Evolutionary conservation across 1,139 yeast genomes (phyloP).

Genomic region (Candida sp.): DNA sequence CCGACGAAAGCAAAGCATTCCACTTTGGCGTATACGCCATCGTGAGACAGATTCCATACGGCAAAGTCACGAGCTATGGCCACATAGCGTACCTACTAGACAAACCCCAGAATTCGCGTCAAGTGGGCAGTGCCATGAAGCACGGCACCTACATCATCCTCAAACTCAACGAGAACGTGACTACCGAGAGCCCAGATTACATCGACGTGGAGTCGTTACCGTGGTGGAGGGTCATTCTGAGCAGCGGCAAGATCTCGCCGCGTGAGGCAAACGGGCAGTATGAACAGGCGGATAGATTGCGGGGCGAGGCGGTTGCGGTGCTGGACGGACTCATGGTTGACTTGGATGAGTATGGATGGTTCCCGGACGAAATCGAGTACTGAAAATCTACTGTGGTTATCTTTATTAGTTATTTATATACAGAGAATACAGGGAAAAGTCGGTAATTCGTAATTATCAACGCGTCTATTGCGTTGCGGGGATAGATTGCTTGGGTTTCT

Average conservation of each 20-base stretch:
- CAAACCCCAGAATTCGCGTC: slow-evolving; percentile 70
- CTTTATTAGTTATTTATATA: background rate
- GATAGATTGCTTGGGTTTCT: background rate
- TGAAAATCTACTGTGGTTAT: slow-evolving; percentile 7
- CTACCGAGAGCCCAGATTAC: slow-evolving; percentile 18
- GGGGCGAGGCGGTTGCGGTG: slow-evolving; percentile 54
- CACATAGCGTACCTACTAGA: slow-evolving; percentile 70
- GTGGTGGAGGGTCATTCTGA: slow-evolving; percentile 81
- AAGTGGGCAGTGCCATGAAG: slow-evolving; percentile 74
- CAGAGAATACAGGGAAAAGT: background rate
- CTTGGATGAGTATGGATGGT: slow-evolving; percentile 65
- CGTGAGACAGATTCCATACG: slow-evolving; percentile 61
- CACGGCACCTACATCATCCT: slow-evolving; percentile 29
- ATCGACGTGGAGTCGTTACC: slow-evolving; percentile 51
- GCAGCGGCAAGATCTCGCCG: slow-evolving; percentile 65
- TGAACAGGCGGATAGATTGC: slow-evolving; percentile 51
- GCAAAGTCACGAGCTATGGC: slow-evolving; percentile 72
- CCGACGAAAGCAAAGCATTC: slow-evolving; percentile 60
- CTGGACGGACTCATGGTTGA: slow-evolving; percentile 41
- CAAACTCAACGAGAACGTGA: slow-evolving; percentile 23
- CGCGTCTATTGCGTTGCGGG: background rate
- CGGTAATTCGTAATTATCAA: background rate
- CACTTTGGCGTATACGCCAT: slow-evolving; percentile 63
- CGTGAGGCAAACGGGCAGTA: slow-evolving; percentile 49
- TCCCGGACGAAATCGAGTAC: slow-evolving; percentile 54